Evolutionary conservation across 169 alveolate species (phyloP), one percentile per base, ranked within the genome.

Genomic region (Plasmodium vivax): DNA sequence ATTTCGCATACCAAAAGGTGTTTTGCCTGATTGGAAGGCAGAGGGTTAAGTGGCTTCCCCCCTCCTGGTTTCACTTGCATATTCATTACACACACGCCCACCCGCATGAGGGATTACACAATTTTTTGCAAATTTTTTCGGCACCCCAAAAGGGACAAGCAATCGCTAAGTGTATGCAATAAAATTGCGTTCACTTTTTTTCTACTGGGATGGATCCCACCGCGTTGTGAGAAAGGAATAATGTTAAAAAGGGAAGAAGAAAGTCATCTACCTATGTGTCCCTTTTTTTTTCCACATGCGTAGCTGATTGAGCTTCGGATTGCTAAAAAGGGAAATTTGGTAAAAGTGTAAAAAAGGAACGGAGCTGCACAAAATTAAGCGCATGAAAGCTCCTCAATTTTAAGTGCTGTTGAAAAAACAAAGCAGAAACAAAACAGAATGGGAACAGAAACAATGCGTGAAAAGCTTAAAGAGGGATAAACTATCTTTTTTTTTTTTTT

Each of bases 401-500:
- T 68, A 82, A 19, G 5, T 82, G 88, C 68, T 45, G 51, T 51
- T 47, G 38, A 30, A 30, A 51, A 82, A 80, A 19, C 34, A 80
- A 27, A 80, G 34, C 85, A 80, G 36, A 80, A 80, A 41, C 41
- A 80, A 80, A 80, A 80, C 54, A 12, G 19, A 34, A 80, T 19
- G 43, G 74, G 71, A 45, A 71, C 43, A 82, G 88, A 45, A 82
- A 82, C 79, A 38, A 58, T 84, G 51, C 45, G 43, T 84, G 82
- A 43, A 84, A 68, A 71, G 32, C 41, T 36, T 74, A 36, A 68
- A 84, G 51, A 47, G 83, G 74, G 30, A 43, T 84, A 71, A 23
- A 12, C 45, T 41, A 58, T 62, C 51, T n/a, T n/a, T n/a, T n/a
- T 83, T 83, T 32, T 80, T 80, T 81, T 68, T 27, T 27, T 82